Evolutionary conservation across 768 basidiomycete species (phyloP).

Genomic region (Tricholoma saponaceum): DNA sequence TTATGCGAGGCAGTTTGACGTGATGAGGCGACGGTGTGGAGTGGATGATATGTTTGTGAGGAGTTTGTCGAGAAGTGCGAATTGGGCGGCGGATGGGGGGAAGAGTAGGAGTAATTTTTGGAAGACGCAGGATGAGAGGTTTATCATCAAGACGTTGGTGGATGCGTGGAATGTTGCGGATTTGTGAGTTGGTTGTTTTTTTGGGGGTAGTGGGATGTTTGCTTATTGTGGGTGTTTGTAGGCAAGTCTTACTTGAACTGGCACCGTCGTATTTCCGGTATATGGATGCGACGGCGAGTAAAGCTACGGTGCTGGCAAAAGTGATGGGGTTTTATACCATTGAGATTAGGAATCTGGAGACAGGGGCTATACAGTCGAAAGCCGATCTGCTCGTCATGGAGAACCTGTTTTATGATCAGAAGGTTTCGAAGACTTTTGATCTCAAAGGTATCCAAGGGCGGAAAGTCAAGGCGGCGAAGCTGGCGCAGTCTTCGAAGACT

Average conservation of each 20-base stretch:
- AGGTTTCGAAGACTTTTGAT: slow-evolving; percentile 69
- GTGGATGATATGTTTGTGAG: slow-evolving; percentile 56
- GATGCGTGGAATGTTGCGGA: slow-evolving; percentile 87
- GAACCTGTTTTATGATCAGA: slow-evolving; percentile 72
- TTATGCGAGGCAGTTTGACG: slow-evolving; percentile 78
- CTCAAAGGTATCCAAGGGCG: slow-evolving; percentile 81
- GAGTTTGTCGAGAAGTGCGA: slow-evolving; percentile 55
- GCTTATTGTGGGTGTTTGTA: slow-evolving; percentile 19
- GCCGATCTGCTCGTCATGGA: slow-evolving; percentile 83
- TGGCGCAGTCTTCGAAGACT: slow-evolving; percentile 44
- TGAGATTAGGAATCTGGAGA: slow-evolving; percentile 71
- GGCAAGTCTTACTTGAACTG: slow-evolving; percentile 75
- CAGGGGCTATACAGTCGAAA: slow-evolving; percentile 57
- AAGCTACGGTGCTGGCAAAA: slow-evolving; percentile 70
- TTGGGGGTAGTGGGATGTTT: not conserved
- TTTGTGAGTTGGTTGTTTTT: slow-evolving; percentile 44
- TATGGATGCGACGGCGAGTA: slow-evolving; percentile 64
- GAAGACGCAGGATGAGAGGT: slow-evolving; percentile 74
- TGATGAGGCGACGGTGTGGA: slow-evolving; percentile 60
- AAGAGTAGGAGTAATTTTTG: slow-evolving; percentile 81
- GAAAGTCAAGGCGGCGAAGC: slow-evolving; percentile 52
- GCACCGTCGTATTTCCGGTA: slow-evolving; percentile 79
- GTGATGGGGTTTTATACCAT: slow-evolving; percentile 80
- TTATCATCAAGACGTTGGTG: slow-evolving; percentile 82
- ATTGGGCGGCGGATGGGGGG: slow-evolving; percentile 75